Conservation (phyloP, 176 grass and related monocot genomes). For the Zoysia pacifica region DNA sequence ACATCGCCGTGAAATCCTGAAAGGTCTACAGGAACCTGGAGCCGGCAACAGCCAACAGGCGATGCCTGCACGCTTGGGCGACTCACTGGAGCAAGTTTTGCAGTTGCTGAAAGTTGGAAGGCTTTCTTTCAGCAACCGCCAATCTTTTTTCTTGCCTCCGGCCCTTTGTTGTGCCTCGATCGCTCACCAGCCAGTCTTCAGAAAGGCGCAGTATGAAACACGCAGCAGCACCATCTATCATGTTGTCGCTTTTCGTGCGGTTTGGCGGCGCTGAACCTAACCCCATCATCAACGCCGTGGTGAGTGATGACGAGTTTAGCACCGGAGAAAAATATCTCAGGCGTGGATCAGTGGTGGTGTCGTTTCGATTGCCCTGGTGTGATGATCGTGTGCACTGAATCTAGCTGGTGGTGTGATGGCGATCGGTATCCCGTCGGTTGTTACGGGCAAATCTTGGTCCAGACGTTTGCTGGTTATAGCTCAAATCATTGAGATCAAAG, state of each 20-base stretch:
- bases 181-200: slow-evolving; percentile 3
- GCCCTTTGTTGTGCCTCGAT: neutral
- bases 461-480: neutral
- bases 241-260: slow-evolving; percentile 31
- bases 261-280: neutral
- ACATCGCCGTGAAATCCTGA: neutral
- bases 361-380: neutral
- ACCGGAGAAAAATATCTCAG: neutral
- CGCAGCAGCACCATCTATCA: neutral
- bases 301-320: too few relatives aligned
- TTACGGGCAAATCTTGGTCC: neutral
- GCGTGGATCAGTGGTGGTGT: neutral
- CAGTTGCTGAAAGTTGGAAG: slow-evolving; percentile 9
- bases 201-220: neutral
- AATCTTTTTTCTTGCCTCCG: neutral
- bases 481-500: too few relatives aligned
- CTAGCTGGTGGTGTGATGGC: slow-evolving; percentile 11
- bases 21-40: neutral
- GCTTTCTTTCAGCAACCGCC: slow-evolving; percentile 16
- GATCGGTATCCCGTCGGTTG: neutral
- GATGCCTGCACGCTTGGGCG: slow-evolving; percentile 7
- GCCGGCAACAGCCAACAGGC: neutral
- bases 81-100: slow-evolving; percentile 1
- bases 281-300: neutral
- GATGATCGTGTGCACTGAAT: neutral